These are phyloP conservation scores for Xylariales sp. DNA, from an alignment of 2,329 filamentous ascomycete genomes.

Conservation along the genomic window DNA sequence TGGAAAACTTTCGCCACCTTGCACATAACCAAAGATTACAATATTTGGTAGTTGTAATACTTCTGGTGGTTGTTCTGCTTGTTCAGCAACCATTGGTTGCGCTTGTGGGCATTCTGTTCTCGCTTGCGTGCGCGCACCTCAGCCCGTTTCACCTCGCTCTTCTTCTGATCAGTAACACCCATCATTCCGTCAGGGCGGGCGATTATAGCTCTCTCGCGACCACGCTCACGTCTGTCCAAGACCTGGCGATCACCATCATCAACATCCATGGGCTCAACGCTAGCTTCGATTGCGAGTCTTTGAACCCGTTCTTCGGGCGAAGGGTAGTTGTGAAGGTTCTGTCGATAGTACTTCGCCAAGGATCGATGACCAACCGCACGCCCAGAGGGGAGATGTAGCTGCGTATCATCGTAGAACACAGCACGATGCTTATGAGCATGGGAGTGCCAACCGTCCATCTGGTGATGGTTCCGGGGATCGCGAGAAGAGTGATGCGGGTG, in stretches of 20 bases:
- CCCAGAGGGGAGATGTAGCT: slow-evolving; percentile 88
- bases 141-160: slow-evolving; percentile 58
- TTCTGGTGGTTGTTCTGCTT: slow-evolving; percentile 72
- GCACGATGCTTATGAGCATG: slow-evolving; percentile 76
- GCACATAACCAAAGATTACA: no score
- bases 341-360: slow-evolving; percentile 81
- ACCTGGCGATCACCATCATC: slow-evolving; percentile 28
- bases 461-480: slow-evolving; percentile 68
- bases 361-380: slow-evolving; percentile 87
- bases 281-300: slow-evolving; percentile 56
- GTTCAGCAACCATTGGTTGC: slow-evolving; percentile 67
- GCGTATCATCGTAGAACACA: slow-evolving; percentile 87
- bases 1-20: no score
- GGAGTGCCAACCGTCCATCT: slow-evolving; percentile 75
- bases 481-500: slow-evolving; percentile 72
- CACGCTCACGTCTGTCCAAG: slow-evolving; percentile 28
- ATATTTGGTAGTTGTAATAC: slow-evolving; percentile 48
- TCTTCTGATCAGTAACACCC: slow-evolving; percentile 72
- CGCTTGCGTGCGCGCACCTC: slow-evolving; percentile 67
- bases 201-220: slow-evolving; percentile 51
- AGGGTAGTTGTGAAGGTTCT: slow-evolving; percentile 85
- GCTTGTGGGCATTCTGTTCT: slow-evolving; percentile 56
- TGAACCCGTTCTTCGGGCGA: slow-evolving; percentile 70
- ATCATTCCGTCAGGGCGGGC: slow-evolving; percentile 72
- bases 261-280: slow-evolving; percentile 30